Base-by-base conservation (phyloP, 805 yeast genomes). In the Yamadazyma takamatsuzukensis region DNA sequence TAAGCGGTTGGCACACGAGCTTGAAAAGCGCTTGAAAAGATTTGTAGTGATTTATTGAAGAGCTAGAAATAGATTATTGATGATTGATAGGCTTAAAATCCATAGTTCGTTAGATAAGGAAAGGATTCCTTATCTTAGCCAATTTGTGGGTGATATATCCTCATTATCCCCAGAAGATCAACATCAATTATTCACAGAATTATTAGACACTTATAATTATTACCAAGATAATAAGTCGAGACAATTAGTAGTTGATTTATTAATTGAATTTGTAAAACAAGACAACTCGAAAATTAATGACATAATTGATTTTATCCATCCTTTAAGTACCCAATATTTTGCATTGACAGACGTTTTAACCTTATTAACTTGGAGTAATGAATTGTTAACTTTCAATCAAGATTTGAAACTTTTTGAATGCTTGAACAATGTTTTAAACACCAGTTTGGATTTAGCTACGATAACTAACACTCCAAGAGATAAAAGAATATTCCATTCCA, bases 341-440 rank as follows among this genome's bases (percentile, higher is more conserved):
- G 83, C 90, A 1, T 51, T 71, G 4, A 61, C 74, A 2, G 85
- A 78, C 52, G 61, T 78, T 39, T 51, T 78, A 41, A 69, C 80
- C 18, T 54, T 83, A 16, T 58, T 83, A 25, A 64, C 67, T 12
- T 83, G 89, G 88, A 32, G 31, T 16, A 33, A 29, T 24, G n/a
- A n/a, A n/a, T n/a, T n/a, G n/a, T n/a, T n/a, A n/a, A n/a, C 15
- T 9, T 11, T 18, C 27, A 10, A 19, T 18, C 18, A 33, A 33
- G 32, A 36, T 13, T 24, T 36, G 22, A n/a, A n/a, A n/a, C n/a
- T n/a, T n/a, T n/a, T n/a, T n/a, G n/a, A n/a, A n/a, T n/a, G n/a
- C n/a, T n/a, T n/a, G n/a, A n/a, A n/a, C n/a, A n/a, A n/a, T n/a
- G n/a, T n/a, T n/a, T n/a, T n/a, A n/a, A n/a, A n/a, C n/a, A n/a